Conservation (phyloP, 208 protist genomes). For the Acanthamoeba comandoni region DNA sequence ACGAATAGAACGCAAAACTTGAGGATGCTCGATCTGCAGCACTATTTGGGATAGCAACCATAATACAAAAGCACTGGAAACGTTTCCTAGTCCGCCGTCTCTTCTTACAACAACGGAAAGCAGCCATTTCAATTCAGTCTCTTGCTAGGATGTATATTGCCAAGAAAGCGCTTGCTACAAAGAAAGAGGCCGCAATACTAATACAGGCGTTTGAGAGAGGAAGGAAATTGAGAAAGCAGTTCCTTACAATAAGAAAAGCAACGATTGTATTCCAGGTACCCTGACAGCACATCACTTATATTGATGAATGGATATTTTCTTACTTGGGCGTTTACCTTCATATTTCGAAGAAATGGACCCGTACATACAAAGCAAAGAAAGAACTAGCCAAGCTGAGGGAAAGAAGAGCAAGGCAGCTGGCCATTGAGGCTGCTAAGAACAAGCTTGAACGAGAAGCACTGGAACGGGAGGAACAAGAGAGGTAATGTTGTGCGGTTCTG, state of each 20-base stretch:
- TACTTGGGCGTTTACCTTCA: not conserved
- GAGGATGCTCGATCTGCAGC: not conserved
- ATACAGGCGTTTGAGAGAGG: not conserved
- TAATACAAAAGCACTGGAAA: not conserved
- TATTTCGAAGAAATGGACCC: not conserved
- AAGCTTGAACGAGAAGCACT: not conserved
- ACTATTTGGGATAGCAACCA: not conserved
- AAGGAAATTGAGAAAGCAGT: not conserved
- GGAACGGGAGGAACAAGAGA: not conserved
- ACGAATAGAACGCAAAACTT: not conserved
- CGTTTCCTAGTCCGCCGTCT: not conserved
- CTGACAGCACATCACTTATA: not conserved
- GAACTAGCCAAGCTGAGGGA: not conserved
- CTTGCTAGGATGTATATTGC: too few relatives aligned
- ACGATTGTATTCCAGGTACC: slow-evolving; percentile 15
- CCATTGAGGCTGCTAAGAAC: not conserved
- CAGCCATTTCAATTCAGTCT: too few relatives aligned
- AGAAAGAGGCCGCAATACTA: not conserved
- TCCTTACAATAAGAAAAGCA: not conserved
- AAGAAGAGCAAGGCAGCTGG: not conserved
- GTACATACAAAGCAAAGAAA: not conserved
- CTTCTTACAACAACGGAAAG: too few relatives aligned
- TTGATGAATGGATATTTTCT: not conserved
- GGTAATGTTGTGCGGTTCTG: too few relatives aligned
- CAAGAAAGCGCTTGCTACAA: too few relatives aligned